These are phyloP conservation scores for Cyclotella sp. DNA, from an alignment of 108 stramenopile species.

Conservation along the genomic window DNA sequence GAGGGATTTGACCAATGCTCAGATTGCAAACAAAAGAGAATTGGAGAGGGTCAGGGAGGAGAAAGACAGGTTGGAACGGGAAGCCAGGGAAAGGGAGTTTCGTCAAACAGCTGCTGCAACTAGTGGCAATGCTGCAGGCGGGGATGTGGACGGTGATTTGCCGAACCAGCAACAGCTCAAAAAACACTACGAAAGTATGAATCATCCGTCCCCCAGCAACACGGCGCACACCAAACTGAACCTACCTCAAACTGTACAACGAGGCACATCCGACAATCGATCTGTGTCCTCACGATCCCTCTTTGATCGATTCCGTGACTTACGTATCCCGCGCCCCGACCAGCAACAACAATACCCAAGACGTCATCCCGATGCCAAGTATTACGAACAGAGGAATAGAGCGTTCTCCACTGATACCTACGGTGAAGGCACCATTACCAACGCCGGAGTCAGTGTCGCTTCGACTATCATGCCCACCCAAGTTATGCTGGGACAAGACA, in stretches of 20 bases:
- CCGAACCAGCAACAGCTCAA: conserved; percentile 5
- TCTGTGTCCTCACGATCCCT: conserved; percentile 18
- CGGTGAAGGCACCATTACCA: conserved; percentile 18
- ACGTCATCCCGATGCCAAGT: conserved; percentile 15
- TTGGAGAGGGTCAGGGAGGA: conserved; percentile 45
- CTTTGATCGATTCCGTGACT: conserved; percentile 5
- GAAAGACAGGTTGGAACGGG: conserved; percentile 35
- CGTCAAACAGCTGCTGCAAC: background rate
- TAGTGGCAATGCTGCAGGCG: conserved; percentile 5
- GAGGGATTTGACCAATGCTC: conserved; percentile 45
- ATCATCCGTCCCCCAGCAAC: background rate
- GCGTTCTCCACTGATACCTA: conserved; percentile 30
- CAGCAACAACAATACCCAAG: background rate
- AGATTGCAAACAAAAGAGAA: conserved; percentile 48
- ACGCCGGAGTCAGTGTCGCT: conserved; percentile 29
- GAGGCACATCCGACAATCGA: conserved; percentile 7
- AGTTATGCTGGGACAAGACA: conserved; percentile 22
- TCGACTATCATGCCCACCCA: conserved; percentile 42
- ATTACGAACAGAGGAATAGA: conserved; percentile 16
- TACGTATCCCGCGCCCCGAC: background rate
- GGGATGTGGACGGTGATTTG: background rate
- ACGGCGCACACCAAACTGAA: conserved; percentile 1
- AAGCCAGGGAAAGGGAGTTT: conserved; percentile 5
- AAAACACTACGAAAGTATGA: background rate
- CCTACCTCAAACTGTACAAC: conserved; percentile 9